Conservation (phyloP, 208 protist genomes). For the Leishmania major region DNA sequence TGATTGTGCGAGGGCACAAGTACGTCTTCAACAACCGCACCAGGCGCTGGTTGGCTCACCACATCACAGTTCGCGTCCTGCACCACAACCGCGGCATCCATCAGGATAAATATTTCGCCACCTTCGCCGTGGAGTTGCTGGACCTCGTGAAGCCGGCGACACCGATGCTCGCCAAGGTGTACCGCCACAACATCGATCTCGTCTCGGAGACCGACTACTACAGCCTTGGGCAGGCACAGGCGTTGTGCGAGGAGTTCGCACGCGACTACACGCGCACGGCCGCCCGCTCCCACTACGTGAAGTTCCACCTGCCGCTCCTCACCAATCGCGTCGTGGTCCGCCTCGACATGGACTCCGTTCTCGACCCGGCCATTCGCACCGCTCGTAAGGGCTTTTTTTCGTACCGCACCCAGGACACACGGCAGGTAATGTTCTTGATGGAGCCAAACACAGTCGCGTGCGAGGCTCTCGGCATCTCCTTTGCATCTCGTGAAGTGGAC, state of each 20-base stretch:
- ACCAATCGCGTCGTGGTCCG: slow-evolving; percentile 52
- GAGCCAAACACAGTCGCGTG: slow-evolving; percentile 63
- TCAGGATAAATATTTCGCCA: slow-evolving; percentile 59
- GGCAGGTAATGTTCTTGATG: slow-evolving; percentile 57
- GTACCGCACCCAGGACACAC: slow-evolving; percentile 53
- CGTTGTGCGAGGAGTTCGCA: slow-evolving; percentile 64
- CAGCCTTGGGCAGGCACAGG: slow-evolving; percentile 56
- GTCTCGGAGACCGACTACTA: slow-evolving; percentile 70
- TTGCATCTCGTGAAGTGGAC: slow-evolving; percentile 36
- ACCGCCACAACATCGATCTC: slow-evolving; percentile 45
- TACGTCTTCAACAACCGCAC: slow-evolving; percentile 34
- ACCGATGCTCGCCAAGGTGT: slow-evolving; percentile 64
- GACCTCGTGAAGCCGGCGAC: slow-evolving; percentile 19
- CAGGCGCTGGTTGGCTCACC: slow-evolving; percentile 36
- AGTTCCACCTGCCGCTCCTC: slow-evolving; percentile 33
- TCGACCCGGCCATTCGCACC: slow-evolving; percentile 23
- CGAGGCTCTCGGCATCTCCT: slow-evolving; percentile 56
- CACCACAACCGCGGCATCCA: slow-evolving; percentile 47
- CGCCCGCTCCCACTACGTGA: not conserved
- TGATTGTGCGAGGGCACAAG: slow-evolving; percentile 28
- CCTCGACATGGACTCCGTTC: slow-evolving; percentile 35
- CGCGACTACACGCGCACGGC: slow-evolving; percentile 43
- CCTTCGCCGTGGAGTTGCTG: slow-evolving; percentile 49
- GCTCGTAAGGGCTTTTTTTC: slow-evolving; percentile 54
- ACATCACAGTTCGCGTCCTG: slow-evolving; percentile 43